Evolutionary conservation across 2,329 filamentous ascomycete genomes (phyloP).

Genomic region (Phoma sp.): DNA sequence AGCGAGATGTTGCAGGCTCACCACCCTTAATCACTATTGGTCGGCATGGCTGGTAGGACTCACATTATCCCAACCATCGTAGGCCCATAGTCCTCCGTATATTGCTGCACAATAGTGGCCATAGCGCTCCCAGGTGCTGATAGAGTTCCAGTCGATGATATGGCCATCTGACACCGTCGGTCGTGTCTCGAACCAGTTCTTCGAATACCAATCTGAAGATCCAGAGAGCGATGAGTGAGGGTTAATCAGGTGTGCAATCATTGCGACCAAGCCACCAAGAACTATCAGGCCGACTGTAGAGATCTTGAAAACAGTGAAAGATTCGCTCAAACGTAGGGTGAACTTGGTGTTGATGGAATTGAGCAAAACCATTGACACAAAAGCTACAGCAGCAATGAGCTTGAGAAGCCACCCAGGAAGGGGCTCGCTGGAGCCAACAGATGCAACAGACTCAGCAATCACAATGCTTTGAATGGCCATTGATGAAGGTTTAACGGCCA

Average conservation of each 20-base stretch:
- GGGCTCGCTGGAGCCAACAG: constrained; percentile 53
- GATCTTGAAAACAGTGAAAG: constrained; percentile 53
- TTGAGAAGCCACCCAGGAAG: constrained; percentile 37
- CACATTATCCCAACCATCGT: constrained; percentile 72
- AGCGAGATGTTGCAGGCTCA: not conserved
- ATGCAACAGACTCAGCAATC: constrained; percentile 59
- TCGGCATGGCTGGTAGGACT: constrained; percentile 24
- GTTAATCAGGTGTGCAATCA: constrained; percentile 40
- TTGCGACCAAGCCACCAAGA: constrained; percentile 38
- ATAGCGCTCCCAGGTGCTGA: constrained; percentile 65
- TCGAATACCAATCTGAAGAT: constrained; percentile 49
- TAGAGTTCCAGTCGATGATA: constrained; percentile 42
- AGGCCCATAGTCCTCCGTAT: constrained; percentile 70
- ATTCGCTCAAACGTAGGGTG: constrained; percentile 51
- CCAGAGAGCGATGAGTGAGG: constrained; percentile 40
- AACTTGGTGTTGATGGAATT: constrained; percentile 55
- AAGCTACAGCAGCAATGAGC: constrained; percentile 47
- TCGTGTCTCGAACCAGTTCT: constrained; percentile 64
- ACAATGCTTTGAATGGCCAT: constrained; percentile 70
- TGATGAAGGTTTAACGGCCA: constrained; percentile 70
- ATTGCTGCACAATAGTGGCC: constrained; percentile 68
- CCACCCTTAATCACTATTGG: not conserved
- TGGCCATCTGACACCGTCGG: constrained; percentile 57
- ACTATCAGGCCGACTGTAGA: constrained; percentile 43
- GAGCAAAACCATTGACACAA: constrained; percentile 51